Evolutionary conservation across 345 rosid species (phyloP).

Genomic region (Salix suchowensis): DNA sequence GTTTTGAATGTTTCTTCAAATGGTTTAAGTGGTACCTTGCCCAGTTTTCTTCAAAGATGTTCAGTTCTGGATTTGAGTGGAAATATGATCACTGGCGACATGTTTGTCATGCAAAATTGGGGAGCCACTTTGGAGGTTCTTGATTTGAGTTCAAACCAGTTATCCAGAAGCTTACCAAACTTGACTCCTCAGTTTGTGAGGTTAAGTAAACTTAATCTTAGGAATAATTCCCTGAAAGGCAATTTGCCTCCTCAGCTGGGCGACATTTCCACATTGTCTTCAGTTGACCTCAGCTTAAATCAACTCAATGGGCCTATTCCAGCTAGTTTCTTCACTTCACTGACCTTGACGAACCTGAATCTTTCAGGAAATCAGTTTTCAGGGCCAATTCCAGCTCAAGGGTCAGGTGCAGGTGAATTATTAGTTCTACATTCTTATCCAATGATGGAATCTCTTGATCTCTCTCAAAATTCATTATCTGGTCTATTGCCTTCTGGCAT

Average conservation of each 20-base stretch:
- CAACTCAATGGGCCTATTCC: conserved; percentile 63
- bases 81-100: conserved; percentile 59
- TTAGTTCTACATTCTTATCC: conserved; percentile 40
- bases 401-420: conserved; percentile 57
- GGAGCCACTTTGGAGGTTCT: conserved; percentile 56
- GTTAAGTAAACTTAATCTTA: conserved; percentile 49
- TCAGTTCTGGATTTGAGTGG: conserved; percentile 60
- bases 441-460: conserved; percentile 79
- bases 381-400: conserved; percentile 63
- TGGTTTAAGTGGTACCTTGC: conserved; percentile 64
- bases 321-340: conserved; percentile 49
- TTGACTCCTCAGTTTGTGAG: conserved; percentile 47
- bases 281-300: conserved; percentile 75
- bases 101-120: conserved; percentile 61
- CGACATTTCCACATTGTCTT: conserved; percentile 39
- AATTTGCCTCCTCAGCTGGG: conserved; percentile 54
- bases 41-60: conserved; percentile 40
- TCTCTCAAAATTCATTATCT: conserved; percentile 63
- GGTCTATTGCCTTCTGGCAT: conserved; percentile 62
- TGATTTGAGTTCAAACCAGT: conserved; percentile 78
- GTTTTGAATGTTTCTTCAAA: conserved; percentile 76
- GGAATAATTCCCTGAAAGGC: conserved; percentile 65
- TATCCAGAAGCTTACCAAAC: conserved; percentile 70
- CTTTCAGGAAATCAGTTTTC: conserved; percentile 69
- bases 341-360: conserved; percentile 55